These are phyloP conservation scores for Trametes cubensis DNA, from an alignment of 768 basidiomycete genomes.

Conservation along the genomic window DNA sequence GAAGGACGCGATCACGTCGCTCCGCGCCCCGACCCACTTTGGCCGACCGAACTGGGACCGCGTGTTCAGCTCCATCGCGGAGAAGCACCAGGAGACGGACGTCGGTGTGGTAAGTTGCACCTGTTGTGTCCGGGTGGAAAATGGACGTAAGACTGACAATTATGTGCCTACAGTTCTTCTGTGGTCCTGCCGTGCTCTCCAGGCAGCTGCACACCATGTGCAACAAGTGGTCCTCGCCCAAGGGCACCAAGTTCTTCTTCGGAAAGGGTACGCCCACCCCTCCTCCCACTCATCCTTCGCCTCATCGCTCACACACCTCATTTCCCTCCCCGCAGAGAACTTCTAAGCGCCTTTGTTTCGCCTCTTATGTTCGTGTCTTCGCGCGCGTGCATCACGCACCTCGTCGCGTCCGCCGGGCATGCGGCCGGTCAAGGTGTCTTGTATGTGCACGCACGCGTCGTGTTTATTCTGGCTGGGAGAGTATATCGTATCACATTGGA, in stretches of 20 bases:
- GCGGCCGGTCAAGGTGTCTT: background rate
- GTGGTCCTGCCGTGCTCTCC: conserved; percentile 76
- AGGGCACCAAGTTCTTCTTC: conserved; percentile 85
- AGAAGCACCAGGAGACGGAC: conserved; percentile 87
- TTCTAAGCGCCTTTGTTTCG: conserved; percentile 24
- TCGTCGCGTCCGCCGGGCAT: conserved; percentile 7
- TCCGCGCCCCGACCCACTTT: conserved; percentile 91
- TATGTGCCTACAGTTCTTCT: conserved; percentile 65
- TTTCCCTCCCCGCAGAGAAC: conserved; percentile 29
- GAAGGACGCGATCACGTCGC: conserved; percentile 85
- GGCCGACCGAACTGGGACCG: conserved; percentile 87
- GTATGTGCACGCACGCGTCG: background rate
- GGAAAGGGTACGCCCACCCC: conserved; percentile 69
- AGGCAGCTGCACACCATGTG: conserved; percentile 73
- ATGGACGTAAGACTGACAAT: background rate
- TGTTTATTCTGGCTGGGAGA: background rate
- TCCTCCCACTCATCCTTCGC: background rate
- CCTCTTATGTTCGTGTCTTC: background rate
- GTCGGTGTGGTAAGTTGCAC: conserved; percentile 72
- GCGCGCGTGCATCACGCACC: background rate
- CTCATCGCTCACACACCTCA: background rate
- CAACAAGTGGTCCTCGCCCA: conserved; percentile 83
- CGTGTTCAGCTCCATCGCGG: conserved; percentile 69
- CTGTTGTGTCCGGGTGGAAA: background rate
- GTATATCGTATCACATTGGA: too few relatives aligned